Percentiles rank a stretch among this genome's conserved stretches.
Conservation (phyloP, 1,139 yeast species). For the Zhuliangozyma parablackwelliae region DNA sequence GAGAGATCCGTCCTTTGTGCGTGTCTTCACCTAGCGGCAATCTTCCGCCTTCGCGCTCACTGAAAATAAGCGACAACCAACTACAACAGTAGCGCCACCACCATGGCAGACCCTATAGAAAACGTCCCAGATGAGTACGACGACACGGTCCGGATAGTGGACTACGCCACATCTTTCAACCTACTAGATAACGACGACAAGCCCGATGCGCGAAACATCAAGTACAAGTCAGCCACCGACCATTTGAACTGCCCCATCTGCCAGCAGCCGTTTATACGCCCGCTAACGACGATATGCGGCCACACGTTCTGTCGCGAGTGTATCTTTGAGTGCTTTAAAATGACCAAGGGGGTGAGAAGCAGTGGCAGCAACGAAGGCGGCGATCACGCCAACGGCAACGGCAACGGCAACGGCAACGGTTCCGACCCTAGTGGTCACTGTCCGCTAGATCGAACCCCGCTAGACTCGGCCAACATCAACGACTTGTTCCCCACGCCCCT, state of each 20-base stretch:
- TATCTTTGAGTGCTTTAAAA: conserved; percentile 43
- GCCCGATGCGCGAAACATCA: conserved; percentile 33
- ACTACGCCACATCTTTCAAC: conserved; percentile 17
- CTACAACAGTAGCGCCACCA: too few relatives aligned
- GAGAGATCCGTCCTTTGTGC: too few relatives aligned
- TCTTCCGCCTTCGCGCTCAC: too few relatives aligned
- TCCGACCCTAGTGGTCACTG: conserved; percentile 36
- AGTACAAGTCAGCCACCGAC: conserved; percentile 40
- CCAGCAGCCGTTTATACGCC: conserved; percentile 52
- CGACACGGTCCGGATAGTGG: conserved; percentile 5
- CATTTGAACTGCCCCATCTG: conserved; percentile 58
- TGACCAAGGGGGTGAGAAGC: conserved; percentile 14
- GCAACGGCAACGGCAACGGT: conserved; percentile 2
- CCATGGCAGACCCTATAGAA: too few relatives aligned
- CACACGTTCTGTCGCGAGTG: conserved; percentile 57
- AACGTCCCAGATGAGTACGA: conserved; percentile 7
- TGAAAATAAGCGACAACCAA: too few relatives aligned
- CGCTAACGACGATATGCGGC: conserved; percentile 55
- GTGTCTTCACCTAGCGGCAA: too few relatives aligned
- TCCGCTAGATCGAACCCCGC: conserved; percentile 59
- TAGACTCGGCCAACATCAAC: conserved; percentile 31
- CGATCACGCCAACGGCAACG: conserved; percentile 1
- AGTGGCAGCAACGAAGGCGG: conserved; percentile 4
- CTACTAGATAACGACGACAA: conserved; percentile 11
- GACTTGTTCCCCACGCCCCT: conserved; percentile 62